Conservation (phyloP, 768 basidiomycete genomes). For the Dentipellis sp. region DNA sequence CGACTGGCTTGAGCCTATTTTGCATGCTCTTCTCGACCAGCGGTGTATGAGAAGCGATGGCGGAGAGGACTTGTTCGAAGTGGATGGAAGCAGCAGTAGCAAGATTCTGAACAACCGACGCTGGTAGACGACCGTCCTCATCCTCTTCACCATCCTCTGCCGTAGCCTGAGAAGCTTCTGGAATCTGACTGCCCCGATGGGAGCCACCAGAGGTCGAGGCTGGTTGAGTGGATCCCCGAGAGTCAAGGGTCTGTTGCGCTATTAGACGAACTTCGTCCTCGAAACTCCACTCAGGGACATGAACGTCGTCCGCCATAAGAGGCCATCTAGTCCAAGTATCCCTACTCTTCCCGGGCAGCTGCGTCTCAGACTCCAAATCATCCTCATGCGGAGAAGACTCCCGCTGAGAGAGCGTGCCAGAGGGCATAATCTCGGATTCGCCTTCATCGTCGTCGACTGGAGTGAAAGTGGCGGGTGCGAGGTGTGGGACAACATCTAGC, state of each 20-base stretch:
- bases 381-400: constrained; percentile 2
- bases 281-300: constrained; percentile 59
- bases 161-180: too few relatives aligned
- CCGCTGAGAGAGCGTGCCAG: constrained; percentile 1
- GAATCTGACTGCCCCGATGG: too few relatives aligned
- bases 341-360: constrained; percentile 14
- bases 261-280: constrained; percentile 57
- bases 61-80: constrained; percentile 42
- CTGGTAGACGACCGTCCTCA: too few relatives aligned
- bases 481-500: constrained; percentile 48
- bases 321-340: constrained; percentile 77
- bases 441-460: constrained; percentile 1
- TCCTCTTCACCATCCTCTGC: too few relatives aligned
- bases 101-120: constrained; percentile 9
- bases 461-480: constrained; percentile 16
- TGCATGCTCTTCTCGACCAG: constrained; percentile 50
- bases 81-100: constrained; percentile 29
- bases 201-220: too few relatives aligned
- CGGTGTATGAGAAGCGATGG: constrained; percentile 48
- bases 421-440: constrained; percentile 1
- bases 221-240: constrained; percentile 14
- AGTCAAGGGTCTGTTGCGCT: constrained; percentile 23
- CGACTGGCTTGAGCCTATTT: constrained; percentile 50
- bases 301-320: constrained; percentile 48
- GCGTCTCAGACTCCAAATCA: constrained; percentile 17